phyloP scores from a whole-genome alignment of 352 stramenopile genomes.

The Phytopythium sindhum region DNA sequence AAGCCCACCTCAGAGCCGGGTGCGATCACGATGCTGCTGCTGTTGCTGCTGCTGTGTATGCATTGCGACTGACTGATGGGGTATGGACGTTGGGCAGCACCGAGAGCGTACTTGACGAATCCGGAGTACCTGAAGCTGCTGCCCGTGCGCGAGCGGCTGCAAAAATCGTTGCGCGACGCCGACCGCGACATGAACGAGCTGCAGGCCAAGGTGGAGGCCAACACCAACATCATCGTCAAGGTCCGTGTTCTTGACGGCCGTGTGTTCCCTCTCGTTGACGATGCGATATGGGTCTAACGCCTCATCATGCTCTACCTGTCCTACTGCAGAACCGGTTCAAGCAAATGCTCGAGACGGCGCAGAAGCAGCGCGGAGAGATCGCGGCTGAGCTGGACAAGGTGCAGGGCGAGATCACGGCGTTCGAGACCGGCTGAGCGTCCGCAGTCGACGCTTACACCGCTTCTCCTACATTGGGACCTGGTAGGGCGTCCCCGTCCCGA shows the following conservation, averaged over 20 bases:
- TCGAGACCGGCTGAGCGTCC: slow-evolving; percentile 33
- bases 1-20: slow-evolving; percentile 32
- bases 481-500: too few relatives aligned
- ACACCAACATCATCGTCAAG: slow-evolving; percentile 84
- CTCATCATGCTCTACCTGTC: slow-evolving; percentile 6
- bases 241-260: slow-evolving; percentile 17
- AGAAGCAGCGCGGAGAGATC: slow-evolving; percentile 49
- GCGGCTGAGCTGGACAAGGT: slow-evolving; percentile 55
- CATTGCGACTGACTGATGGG: background rate
- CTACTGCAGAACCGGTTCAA: slow-evolving; percentile 69
- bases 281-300: background rate
- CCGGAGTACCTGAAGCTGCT: slow-evolving; percentile 64
- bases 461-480: background rate
- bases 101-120: slow-evolving; percentile 55
- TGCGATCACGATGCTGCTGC: background rate
- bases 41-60: background rate
- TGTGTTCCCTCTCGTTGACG: too few relatives aligned
- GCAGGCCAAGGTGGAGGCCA: slow-evolving; percentile 60
- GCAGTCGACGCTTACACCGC: too few relatives aligned
- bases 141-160: slow-evolving; percentile 51
- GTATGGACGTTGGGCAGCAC: too few relatives aligned
- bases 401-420: slow-evolving; percentile 36
- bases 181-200: slow-evolving; percentile 68
- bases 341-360: slow-evolving; percentile 71
- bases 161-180: slow-evolving; percentile 66